Evolutionary conservation across 2,329 filamentous ascomycete genomes (phyloP).

Genomic region (Ceratocystis destructans): DNA sequence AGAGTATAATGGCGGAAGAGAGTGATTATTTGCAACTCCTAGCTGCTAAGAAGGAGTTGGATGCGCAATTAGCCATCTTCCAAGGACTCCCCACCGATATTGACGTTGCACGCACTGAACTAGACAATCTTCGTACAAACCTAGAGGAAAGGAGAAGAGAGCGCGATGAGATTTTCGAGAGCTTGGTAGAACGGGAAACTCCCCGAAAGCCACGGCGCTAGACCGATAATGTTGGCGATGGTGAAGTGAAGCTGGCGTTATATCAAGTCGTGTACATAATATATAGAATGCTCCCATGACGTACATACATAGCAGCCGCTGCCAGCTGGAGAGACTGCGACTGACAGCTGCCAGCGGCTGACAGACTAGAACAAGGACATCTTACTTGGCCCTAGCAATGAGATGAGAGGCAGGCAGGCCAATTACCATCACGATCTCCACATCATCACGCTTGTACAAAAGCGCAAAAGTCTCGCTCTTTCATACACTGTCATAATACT

Average conservation of each 20-base stretch:
- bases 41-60: slow-evolving; percentile 46
- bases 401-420: too few species aligned
- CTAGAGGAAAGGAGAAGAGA: slow-evolving; percentile 46
- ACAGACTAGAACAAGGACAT: too few species aligned
- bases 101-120: slow-evolving; percentile 52
- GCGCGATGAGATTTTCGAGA: slow-evolving; percentile 64
- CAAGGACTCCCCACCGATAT: slow-evolving; percentile 59
- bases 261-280: too few species aligned
- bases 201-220: slow-evolving; percentile 14
- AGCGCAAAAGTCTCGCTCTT: background rate
- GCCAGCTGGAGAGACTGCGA: too few species aligned
- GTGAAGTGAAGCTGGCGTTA: too few species aligned
- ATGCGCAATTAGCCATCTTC: slow-evolving; percentile 50
- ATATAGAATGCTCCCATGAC: too few species aligned
- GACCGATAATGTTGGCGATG: background rate
- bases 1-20: slow-evolving; percentile 7
- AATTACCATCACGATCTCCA: background rate
- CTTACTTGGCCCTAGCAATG: too few species aligned
- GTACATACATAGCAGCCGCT: too few species aligned
- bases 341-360: too few species aligned
- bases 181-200: slow-evolving; percentile 45
- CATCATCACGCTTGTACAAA: background rate
- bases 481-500: background rate
- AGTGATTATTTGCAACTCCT: slow-evolving; percentile 31
- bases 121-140: slow-evolving; percentile 53